phyloP scores from a whole-genome alignment of 164 flowering plant genomes.

The Annona squamosa region DNA sequence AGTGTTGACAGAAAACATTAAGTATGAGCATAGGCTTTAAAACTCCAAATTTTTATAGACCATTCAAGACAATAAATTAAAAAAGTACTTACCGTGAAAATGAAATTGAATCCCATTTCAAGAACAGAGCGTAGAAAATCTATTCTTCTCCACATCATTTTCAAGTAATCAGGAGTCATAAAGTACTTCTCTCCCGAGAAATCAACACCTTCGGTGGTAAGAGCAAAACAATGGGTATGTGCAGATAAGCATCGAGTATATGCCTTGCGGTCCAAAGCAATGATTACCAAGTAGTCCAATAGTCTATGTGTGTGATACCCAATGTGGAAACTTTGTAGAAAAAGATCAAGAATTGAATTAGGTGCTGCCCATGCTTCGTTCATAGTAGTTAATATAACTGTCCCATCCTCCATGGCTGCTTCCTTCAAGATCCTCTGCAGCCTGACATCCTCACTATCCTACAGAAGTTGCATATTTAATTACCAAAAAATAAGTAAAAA shows the following conservation, averaged over 20 bases:
- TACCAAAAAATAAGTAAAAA: background rate
- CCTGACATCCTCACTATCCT: slow-evolving; percentile 33
- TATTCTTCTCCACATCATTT: slow-evolving; percentile 89
- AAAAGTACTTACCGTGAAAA: slow-evolving; percentile 54
- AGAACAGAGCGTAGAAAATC: slow-evolving; percentile 60
- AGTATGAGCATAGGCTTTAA: background rate
- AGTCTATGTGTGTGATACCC: slow-evolving; percentile 55
- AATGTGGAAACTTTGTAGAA: slow-evolving; percentile 66
- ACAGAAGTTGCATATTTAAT: slow-evolving; percentile 4
- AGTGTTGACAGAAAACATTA: background rate
- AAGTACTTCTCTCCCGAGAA: slow-evolving; percentile 69
- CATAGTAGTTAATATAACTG: slow-evolving; percentile 72
- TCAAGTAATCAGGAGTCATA: slow-evolving; percentile 63
- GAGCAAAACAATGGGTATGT: slow-evolving; percentile 61
- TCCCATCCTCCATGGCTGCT: slow-evolving; percentile 57
- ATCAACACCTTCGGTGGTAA: slow-evolving; percentile 55
- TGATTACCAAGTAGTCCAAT: slow-evolving; percentile 64
- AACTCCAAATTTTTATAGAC: background rate
- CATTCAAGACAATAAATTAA: background rate
- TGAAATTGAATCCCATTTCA: slow-evolving; percentile 66
- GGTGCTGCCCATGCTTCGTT: slow-evolving; percentile 86
- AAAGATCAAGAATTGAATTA: slow-evolving; percentile 59
- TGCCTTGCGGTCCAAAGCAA: slow-evolving; percentile 71
- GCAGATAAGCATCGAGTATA: slow-evolving; percentile 43
- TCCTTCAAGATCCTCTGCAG: slow-evolving; percentile 45